Evolutionary conservation across 2,329 filamentous ascomycete species (phyloP), one percentile per base, ranked within the genome.

Genomic region (Cordyceps fumosorosea): DNA sequence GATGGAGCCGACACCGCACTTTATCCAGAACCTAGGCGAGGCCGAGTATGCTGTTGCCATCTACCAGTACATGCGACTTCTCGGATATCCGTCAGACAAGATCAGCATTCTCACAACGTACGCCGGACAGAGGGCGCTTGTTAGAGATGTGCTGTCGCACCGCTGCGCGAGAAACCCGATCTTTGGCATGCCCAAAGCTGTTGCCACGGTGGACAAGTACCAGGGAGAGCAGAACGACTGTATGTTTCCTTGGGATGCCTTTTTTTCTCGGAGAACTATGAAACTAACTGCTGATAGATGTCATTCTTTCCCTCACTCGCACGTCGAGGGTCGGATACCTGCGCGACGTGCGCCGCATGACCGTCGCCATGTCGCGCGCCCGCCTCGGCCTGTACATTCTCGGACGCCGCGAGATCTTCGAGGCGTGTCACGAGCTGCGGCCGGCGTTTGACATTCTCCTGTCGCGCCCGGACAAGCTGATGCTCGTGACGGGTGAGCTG

Each of bases 181-280:
- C 22, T 99, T 99, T 75, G 93, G 93, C 10, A 78, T 96, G 74
- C 95, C 95, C 20, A 89, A 88, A 74, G 88, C 89, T 59, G 91
- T 99, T 32, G 93, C 91, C 3, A 99, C 96, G 5, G 93, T 99
- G 65, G 95, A 99, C 78, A 97, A 96, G 74, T 99, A 98, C 71
- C 95, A 99, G 78, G 96, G 95, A 73, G 95, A 99, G 80, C 95
- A 99, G 76, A 99, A 99, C 75, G 95, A 99, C 71, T 98, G 91
- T 95, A 82, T 82, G 89, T 85, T 62, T 45, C 34, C 40, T 6
- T 14, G 24, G 6, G 14, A 26, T 54, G 26, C 24, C 26, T 52
- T 32, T 37, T n/a, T 63, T 60, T 11, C 18, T 40, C 10, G 3
- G 2, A 32, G 20, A 44, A 14, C 62, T 16, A 6, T 34, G 18